Evolutionary conservation across 768 basidiomycete genomes (phyloP).

Genomic region (Hericium rajendrae): DNA sequence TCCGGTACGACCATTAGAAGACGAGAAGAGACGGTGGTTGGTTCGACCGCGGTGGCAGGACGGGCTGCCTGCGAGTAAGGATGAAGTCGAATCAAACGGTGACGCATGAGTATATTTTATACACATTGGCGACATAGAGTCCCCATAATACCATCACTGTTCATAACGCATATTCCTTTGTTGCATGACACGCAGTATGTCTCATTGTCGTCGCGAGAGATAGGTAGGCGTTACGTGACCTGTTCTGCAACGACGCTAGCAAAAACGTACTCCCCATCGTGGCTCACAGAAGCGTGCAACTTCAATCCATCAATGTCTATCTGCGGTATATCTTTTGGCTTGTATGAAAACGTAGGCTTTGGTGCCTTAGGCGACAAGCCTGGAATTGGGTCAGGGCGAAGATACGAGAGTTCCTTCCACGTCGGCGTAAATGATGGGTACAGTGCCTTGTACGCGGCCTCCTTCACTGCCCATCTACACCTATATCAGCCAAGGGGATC

Average conservation of each 20-base stretch:
- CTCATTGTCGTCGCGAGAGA: no score
- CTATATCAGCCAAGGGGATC: not conserved
- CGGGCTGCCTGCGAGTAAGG: constrained; percentile 43
- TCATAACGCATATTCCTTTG: not conserved
- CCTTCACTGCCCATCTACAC: constrained; percentile 72
- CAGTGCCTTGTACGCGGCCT: constrained; percentile 80
- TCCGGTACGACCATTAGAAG: constrained; percentile 14
- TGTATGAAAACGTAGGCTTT: no score
- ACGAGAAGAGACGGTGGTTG: constrained; percentile 23
- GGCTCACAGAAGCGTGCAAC: constrained; percentile 68
- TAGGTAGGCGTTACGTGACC: not conserved
- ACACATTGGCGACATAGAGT: not conserved
- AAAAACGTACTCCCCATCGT: constrained; percentile 72
- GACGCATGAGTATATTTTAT: not conserved
- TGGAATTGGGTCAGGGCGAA: not conserved
- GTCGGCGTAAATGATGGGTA: constrained; percentile 50
- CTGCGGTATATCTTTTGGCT: constrained; percentile 1
- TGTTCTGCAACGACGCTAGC: constrained; percentile 56
- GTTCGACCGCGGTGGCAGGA: constrained; percentile 37
- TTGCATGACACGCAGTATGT: not conserved
- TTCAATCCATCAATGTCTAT: constrained; percentile 18
- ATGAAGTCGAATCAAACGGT: not conserved
- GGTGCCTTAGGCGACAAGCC: no score
- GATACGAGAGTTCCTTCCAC: constrained; percentile 62
- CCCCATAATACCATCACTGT: not conserved